A percentile compares a stretch with the other conserved stretches of the same genome.
phyloP scores from a whole-genome alignment of 176 grass and related monocot species.

The Oryza brachyantha region DNA sequence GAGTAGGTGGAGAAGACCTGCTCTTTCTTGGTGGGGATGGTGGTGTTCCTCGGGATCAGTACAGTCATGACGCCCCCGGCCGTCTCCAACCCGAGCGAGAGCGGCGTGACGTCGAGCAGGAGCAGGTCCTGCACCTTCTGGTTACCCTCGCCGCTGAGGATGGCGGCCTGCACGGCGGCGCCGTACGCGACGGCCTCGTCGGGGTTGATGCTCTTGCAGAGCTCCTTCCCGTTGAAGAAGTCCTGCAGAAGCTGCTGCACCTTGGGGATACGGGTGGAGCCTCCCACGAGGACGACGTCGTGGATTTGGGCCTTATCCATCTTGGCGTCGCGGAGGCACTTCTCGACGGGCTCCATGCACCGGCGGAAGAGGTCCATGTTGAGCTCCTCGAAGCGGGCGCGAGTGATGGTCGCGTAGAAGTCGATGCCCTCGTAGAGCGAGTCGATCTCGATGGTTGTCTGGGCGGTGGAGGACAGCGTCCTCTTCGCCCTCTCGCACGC shows the following conservation, averaged over 20 bases:
- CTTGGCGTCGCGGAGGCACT: conserved; percentile 73
- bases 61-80: conserved; percentile 60
- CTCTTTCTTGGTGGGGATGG: conserved; percentile 83
- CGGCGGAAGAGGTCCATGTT: conserved; percentile 81
- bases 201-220: conserved; percentile 92
- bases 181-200: conserved; percentile 86
- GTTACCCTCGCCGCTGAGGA: conserved; percentile 69
- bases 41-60: conserved; percentile 75
- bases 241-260: conserved; percentile 81
- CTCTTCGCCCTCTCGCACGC: conserved; percentile 79
- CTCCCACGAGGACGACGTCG: conserved; percentile 68
- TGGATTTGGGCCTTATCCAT: conserved; percentile 65
- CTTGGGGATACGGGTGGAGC: conserved; percentile 78
- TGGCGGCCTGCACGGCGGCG: conserved; percentile 68
- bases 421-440: conserved; percentile 67
- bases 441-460: conserved; percentile 76
- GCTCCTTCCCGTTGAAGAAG: conserved; percentile 80
- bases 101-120: conserved; percentile 71
- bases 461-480: conserved; percentile 67
- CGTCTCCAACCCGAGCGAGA: conserved; percentile 74
- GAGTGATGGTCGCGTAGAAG: conserved; percentile 67
- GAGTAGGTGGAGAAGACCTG: conserved; percentile 72
- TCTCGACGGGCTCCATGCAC: conserved; percentile 84
- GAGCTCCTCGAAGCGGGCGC: conserved; percentile 74
- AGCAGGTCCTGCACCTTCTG: conserved; percentile 70